Percentiles rank a stretch among this genome's conserved stretches.
Evolutionary conservation across 345 rosid species (phyloP).

Genomic region (Populus simonii): DNA sequence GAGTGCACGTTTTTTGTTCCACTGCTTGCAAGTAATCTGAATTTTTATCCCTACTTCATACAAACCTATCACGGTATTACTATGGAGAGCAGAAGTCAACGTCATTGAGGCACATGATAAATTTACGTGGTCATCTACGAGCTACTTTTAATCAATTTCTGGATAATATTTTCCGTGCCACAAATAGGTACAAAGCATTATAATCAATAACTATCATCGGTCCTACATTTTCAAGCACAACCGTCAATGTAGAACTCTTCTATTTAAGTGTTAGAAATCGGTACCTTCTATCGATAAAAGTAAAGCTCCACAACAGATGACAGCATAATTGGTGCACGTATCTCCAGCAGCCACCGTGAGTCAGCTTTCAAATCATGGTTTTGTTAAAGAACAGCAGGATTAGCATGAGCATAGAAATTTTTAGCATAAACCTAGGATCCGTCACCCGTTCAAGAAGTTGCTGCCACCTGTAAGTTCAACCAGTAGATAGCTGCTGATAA

Average conservation of each 20-base stretch:
- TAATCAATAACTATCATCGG: too few species aligned
- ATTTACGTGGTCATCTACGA: too few species aligned
- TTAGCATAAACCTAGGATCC: constrained; percentile 52
- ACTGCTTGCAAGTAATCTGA: not conserved
- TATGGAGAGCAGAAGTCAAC: too few species aligned
- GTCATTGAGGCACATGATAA: too few species aligned
- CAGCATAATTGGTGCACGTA: not conserved
- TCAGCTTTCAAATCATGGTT: constrained; percentile 34
- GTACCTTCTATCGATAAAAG: not conserved
- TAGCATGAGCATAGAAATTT: constrained; percentile 53
- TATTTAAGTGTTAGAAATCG: not conserved
- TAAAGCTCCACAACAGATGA: not conserved
- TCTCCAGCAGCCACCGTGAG: not conserved
- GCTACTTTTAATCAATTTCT: too few species aligned
- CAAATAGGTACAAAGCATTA: too few species aligned
- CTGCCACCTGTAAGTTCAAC: constrained; percentile 98
- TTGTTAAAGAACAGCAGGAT: constrained; percentile 56
- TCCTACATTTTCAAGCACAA: too few species aligned
- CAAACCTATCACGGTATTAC: too few species aligned
- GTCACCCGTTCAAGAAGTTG: constrained; percentile 33
- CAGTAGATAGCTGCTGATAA: constrained; percentile 93
- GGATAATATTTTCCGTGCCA: too few species aligned
- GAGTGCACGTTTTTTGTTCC: not conserved
- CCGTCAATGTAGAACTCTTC: too few species aligned
- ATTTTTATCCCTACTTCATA: not conserved